A percentile compares a stretch with the other conserved stretches of the same genome.
These are phyloP conservation scores for Paecilomyces formosus DNA, from an alignment of 2,329 filamentous ascomycete species.

Conservation along the genomic window DNA sequence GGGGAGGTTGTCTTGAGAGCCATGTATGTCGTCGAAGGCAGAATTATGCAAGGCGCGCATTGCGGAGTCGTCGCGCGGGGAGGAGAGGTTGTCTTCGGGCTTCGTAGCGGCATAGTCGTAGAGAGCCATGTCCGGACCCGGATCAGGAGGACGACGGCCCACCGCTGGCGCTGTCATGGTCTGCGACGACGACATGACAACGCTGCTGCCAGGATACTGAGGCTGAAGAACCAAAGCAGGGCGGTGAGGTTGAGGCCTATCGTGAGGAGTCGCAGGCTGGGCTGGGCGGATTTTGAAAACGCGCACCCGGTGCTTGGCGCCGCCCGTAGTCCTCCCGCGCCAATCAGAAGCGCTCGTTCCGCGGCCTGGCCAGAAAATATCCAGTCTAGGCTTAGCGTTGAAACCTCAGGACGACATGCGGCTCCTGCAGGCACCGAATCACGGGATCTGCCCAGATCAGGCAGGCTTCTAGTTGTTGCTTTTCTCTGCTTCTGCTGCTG, in stretches of 20 bases:
- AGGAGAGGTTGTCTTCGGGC: constrained; percentile 12
- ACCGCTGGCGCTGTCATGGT: constrained; percentile 41
- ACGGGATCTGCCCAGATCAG: neutral
- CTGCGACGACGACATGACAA: constrained; percentile 40
- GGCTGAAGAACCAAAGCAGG: constrained; percentile 16
- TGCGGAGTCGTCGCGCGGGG: constrained; percentile 31
- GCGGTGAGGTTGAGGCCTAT: constrained; percentile 14
- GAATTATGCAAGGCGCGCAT: constrained; percentile 29
- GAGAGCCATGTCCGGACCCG: constrained; percentile 32
- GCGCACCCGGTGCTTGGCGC: neutral
- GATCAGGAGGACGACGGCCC: constrained; percentile 38
- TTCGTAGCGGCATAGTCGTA: constrained; percentile 30
- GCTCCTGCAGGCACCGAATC: neutral
- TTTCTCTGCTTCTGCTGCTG: neutral
- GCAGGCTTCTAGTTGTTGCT: too few relatives aligned
- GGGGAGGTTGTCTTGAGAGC: constrained; percentile 20
- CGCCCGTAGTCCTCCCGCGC: neutral
- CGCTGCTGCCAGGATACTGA: constrained; percentile 17
- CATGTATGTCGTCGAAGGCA: constrained; percentile 15
- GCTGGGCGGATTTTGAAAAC: constrained; percentile 3
- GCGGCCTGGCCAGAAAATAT: neutral
- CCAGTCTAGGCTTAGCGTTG: neutral
- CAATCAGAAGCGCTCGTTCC: neutral
- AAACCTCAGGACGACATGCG: neutral
- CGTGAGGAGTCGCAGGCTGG: constrained; percentile 5